These are phyloP conservation scores for Escovopsis sp. DNA, from an alignment of 2,329 filamentous ascomycete species.

Conservation along the genomic window DNA sequence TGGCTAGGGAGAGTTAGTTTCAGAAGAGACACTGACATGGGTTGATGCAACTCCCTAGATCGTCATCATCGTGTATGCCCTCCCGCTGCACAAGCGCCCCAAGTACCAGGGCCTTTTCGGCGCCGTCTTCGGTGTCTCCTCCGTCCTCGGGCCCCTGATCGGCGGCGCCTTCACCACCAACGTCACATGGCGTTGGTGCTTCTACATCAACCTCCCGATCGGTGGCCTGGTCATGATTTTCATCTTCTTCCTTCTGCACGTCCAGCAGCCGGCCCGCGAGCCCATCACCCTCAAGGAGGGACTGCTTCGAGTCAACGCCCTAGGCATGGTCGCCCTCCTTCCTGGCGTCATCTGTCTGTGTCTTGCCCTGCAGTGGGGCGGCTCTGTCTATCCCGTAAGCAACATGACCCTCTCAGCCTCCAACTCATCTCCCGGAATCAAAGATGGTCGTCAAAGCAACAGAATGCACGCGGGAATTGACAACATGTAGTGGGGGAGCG, in stretches of 20 bases:
- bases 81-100: background rate
- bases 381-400: conserved; percentile 5
- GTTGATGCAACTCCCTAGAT: background rate
- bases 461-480: too few species aligned
- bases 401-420: too few species aligned
- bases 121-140: conserved; percentile 25
- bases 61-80: background rate
- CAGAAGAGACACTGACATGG: too few species aligned
- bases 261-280: background rate
- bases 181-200: conserved; percentile 18
- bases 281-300: background rate
- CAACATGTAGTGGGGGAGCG: conserved; percentile 8
- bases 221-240: background rate
- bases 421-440: too few species aligned
- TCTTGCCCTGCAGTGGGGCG: conserved; percentile 30
- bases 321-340: conserved; percentile 9
- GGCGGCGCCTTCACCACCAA: conserved; percentile 15
- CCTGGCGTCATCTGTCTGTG: conserved; percentile 25
- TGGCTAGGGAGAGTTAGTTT: too few species aligned
- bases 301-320: conserved; percentile 2
- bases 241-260: background rate
- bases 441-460: too few species aligned
- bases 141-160: conserved; percentile 11
- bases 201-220: conserved; percentile 4
- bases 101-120: conserved; percentile 3